Evolutionary conservation across 2,329 filamentous ascomycete genomes (phyloP), one percentile per base, ranked within the genome.

Genomic region (Pyricularia grisea): DNA sequence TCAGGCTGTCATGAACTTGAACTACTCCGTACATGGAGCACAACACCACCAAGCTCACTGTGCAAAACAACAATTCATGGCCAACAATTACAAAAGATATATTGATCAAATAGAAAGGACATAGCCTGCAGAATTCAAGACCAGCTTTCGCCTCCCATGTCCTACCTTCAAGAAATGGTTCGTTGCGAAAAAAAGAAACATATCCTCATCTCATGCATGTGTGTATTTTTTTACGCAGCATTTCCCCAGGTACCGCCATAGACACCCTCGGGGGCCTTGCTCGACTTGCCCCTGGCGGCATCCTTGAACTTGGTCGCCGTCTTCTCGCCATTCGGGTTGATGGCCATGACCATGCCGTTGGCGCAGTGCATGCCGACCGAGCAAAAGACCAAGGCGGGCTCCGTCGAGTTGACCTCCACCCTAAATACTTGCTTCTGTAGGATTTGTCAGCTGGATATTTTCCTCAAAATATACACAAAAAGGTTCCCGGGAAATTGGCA

Each of bases 311-410:
- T 55, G 9, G 42, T 66, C 0, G 69, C 65, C 3, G 70, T 71
- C 66, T 68, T 67, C 65, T 69, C 67, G 1, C 65, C 66, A 0
- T 68, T 30, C 12, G 69, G 71, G 68, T 72, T 72, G 69, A 72
- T 68, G 7, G 68, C 69, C n/a, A 70, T 69, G 0, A 71, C 72
- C 72, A 73, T 73, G 61, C 70, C 71, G 61, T 72, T 71, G 68
- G 69, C 65, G 69, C 71, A 72, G 66, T 73, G 72, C n/a, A 50
- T 23, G 33, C 70, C 70, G 10, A 72, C 71, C 2, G 72, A 72
- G 72, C 72, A 72, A 67, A 71, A 73, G 64, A 71, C 70, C 68
- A 67, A 68, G 63, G 69, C 66, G 4, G 72, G 72, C 0, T 65
- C 67, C 14, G 71, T 71, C 28, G 68, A 63, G 67, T 72, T 71